phyloP scores from a whole-genome alignment of 306 rosid species.

The Oemleria cerasiformis region DNA sequence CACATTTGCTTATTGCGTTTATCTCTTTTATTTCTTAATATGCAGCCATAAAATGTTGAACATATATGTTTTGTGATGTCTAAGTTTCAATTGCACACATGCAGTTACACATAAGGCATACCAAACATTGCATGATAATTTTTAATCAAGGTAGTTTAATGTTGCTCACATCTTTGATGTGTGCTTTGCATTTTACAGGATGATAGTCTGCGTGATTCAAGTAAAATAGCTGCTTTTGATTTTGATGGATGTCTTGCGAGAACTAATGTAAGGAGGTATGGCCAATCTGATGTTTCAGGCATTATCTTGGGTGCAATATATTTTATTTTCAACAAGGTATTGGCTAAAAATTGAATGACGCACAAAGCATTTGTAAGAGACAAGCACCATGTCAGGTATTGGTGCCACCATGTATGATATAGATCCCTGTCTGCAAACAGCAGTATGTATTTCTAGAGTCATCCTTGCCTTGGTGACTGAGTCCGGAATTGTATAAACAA shows the following conservation, averaged over 20 bases:
- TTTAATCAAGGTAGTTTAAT: neutral
- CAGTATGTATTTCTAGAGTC: neutral
- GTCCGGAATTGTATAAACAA: neutral
- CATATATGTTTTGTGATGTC: neutral
- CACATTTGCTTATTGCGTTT: neutral
- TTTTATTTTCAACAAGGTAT: neutral
- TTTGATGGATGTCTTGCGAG: slow-evolving; percentile 93
- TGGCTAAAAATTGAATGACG: neutral
- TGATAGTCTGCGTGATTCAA: slow-evolving; percentile 68
- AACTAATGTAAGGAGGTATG: slow-evolving; percentile 61
- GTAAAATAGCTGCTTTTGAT: slow-evolving; percentile 97
- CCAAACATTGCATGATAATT: neutral
- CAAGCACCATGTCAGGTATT: neutral
- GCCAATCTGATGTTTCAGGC: slow-evolving; percentile 6
- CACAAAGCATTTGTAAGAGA: neutral
- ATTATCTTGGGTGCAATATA: neutral
- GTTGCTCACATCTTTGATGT: neutral
- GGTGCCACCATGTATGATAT: neutral
- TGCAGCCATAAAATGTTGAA: neutral
- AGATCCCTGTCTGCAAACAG: neutral
- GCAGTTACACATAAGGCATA: neutral
- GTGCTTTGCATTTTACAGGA: slow-evolving; percentile 48
- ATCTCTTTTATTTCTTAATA: neutral
- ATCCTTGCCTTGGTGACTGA: neutral
- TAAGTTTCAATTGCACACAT: neutral